phyloP scores from a whole-genome alignment of 345 rosid genomes.

The Ceriops decandra region DNA sequence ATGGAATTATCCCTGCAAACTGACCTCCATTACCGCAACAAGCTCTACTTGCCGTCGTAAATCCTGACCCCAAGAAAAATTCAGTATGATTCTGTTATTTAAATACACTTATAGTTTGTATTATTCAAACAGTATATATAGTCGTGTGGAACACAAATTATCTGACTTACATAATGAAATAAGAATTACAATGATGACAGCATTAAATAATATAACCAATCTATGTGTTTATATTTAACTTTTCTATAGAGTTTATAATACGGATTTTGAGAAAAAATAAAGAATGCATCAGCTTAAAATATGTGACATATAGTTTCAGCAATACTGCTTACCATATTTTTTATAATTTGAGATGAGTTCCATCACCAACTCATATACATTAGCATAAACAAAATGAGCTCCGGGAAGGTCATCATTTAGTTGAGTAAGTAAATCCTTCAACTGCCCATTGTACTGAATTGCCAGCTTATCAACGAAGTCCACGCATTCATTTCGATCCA shows the following conservation, averaged over 20 bases:
- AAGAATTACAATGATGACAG: too few species aligned
- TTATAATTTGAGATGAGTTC: slow-evolving; percentile 75
- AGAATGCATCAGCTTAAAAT: too few species aligned
- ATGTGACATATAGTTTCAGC: too few species aligned
- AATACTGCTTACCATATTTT: slow-evolving; percentile 46
- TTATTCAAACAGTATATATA: too few species aligned
- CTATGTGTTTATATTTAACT: too few species aligned
- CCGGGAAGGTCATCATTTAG: slow-evolving; percentile 59
- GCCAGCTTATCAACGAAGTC: slow-evolving; percentile 62
- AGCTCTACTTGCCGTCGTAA: slow-evolving; percentile 61
- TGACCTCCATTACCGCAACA: slow-evolving; percentile 84
- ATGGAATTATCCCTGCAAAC: slow-evolving; percentile 79
- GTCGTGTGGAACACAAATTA: too few species aligned
- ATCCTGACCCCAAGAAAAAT: slow-evolving; percentile 37
- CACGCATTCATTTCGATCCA: slow-evolving; percentile 58
- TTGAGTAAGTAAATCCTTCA: slow-evolving; percentile 55
- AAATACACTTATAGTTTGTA: too few species aligned
- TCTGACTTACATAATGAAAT: too few species aligned
- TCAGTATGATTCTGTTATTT: too few species aligned
- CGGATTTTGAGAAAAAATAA: too few species aligned
- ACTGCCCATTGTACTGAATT: slow-evolving; percentile 52
- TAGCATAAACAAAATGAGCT: slow-evolving; percentile 59
- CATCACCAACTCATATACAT: slow-evolving; percentile 73
- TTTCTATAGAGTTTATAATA: too few species aligned
- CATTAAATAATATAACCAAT: too few species aligned